A percentile compares a stretch with the other conserved stretches of the same genome.
These are phyloP conservation scores for Ophiostoma sp. DNA, from an alignment of 2,329 filamentous ascomycete genomes.

Conservation along the genomic window DNA sequence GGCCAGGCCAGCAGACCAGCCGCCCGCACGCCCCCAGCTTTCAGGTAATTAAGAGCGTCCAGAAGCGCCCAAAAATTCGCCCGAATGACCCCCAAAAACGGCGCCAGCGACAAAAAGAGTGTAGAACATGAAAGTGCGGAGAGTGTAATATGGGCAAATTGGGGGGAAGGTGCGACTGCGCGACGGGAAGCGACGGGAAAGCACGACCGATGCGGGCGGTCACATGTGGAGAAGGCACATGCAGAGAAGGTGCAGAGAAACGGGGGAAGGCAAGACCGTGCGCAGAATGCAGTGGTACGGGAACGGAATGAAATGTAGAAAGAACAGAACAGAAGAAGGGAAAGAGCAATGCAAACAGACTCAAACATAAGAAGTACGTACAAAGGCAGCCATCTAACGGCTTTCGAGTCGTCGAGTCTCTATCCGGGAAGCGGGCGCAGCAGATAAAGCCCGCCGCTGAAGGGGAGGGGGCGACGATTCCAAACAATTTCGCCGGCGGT, in stretches of 20 bases:
- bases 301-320: background rate
- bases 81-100: constrained; percentile 9
- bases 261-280: background rate
- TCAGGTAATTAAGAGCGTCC: background rate
- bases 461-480: background rate
- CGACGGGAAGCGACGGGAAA: background rate
- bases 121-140: background rate
- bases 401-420: background rate
- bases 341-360: background rate
- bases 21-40: background rate
- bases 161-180: background rate
- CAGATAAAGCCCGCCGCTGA: background rate
- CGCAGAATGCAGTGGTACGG: background rate
- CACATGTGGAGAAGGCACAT: background rate
- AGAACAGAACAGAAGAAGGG: background rate
- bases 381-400: constrained; percentile 27
- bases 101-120: background rate
- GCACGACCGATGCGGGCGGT: background rate
- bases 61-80: background rate
- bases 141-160: background rate
- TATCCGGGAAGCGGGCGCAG: background rate
- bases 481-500: background rate
- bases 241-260: background rate
- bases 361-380: background rate
- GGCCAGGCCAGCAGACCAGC: background rate